Conservation (phyloP, 495 filamentous ascomycete species). For the Tuber umbilicatum region DNA sequence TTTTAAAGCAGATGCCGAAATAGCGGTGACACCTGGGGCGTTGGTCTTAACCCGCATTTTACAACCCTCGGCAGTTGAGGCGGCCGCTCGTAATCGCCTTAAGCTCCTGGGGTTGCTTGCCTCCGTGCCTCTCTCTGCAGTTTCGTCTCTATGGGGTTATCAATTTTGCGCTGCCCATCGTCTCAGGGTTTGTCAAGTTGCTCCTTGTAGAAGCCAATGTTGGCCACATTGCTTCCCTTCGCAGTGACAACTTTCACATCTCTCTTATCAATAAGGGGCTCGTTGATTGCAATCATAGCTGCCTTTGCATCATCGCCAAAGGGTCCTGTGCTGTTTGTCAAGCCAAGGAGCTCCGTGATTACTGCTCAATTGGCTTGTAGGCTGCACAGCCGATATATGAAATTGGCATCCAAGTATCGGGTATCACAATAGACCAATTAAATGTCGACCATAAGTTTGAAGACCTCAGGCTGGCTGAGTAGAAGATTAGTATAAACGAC, state of each 20-base stretch:
- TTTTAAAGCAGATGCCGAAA: constrained; percentile 29
- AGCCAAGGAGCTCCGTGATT: constrained; percentile 37
- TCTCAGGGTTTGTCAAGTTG: constrained; percentile 28
- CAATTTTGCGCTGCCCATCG: constrained; percentile 34
- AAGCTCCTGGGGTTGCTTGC: constrained; percentile 11
- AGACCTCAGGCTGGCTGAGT: constrained; percentile 35
- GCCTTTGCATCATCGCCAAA: constrained; percentile 32
- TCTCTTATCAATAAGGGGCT: constrained; percentile 31
- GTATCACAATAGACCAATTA: constrained; percentile 38
- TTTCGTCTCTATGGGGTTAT: constrained; percentile 38
- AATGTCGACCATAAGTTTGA: constrained; percentile 29
- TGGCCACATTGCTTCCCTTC: constrained; percentile 34
- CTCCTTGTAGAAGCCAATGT: constrained; percentile 37
- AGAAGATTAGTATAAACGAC: constrained; percentile 41
- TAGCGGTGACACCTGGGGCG: constrained; percentile 30
- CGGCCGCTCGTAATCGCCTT: constrained; percentile 35
- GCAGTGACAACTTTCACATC: constrained; percentile 40
- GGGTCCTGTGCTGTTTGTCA: constrained; percentile 30
- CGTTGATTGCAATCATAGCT: constrained; percentile 34
- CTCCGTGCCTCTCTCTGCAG: constrained; percentile 27
- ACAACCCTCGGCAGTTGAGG: constrained; percentile 37
- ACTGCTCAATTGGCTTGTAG: constrained; percentile 24
- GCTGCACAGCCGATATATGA: neutral
- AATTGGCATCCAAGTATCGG: constrained; percentile 37
- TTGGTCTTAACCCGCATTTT: constrained; percentile 42